Evolutionary conservation across 345 rosid species (phyloP).

Genomic region (Cardamine chenopodiifolia): DNA sequence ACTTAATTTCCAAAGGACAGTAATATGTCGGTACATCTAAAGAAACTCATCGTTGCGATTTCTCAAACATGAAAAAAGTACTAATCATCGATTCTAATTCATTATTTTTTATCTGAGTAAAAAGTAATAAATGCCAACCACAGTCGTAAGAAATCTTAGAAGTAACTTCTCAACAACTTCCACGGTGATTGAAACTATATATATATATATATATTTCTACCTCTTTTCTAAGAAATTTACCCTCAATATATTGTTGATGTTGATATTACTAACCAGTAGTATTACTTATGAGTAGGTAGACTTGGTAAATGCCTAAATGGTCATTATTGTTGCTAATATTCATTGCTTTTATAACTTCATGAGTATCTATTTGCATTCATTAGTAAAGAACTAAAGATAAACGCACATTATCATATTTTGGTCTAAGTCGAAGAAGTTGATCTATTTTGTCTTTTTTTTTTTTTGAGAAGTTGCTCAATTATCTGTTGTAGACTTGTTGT

Average conservation of each 20-base stretch:
- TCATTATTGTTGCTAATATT: not conserved
- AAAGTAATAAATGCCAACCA: conserved; percentile 26
- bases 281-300: conserved; percentile 10
- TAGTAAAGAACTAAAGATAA: not conserved
- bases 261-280: conserved; percentile 23
- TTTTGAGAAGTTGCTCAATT: too few species aligned
- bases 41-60: not conserved
- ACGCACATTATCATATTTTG: not conserved
- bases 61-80: not conserved
- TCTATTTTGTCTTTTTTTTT: not conserved
- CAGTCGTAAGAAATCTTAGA: conserved; percentile 8
- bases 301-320: conserved; percentile 5
- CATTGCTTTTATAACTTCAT: not conserved
- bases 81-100: not conserved
- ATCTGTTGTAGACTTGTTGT: too few species aligned
- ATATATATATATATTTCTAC: not conserved
- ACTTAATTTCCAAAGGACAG: not conserved
- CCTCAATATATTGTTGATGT: conserved; percentile 13
- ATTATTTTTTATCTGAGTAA: not conserved
- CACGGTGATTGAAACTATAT: conserved; percentile 25
- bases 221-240: not conserved
- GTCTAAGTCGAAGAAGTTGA: not conserved
- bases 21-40: too few species aligned
- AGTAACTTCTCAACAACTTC: conserved; percentile 40
- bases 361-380: not conserved